Evolutionary conservation across 306 rosid genomes (phyloP).

Genomic region (Trifolium dubium): DNA sequence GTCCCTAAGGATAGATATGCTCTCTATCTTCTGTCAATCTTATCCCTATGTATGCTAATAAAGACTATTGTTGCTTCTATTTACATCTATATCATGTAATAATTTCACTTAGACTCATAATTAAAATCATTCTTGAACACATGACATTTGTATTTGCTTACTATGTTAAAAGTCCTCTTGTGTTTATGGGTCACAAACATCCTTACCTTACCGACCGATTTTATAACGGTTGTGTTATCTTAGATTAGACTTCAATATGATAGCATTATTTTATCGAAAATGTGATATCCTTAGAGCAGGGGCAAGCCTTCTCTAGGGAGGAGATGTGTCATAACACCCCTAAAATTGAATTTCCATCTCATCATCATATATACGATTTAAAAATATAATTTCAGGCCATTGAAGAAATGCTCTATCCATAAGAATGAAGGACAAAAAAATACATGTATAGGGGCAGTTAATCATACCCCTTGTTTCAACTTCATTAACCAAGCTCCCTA

Average conservation of each 20-base stretch:
- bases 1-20: conserved; percentile 30
- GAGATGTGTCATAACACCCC: not conserved
- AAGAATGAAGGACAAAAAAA: conserved; percentile 6
- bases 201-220: no score
- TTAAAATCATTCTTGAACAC: not conserved
- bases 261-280: no score
- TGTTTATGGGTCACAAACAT: no score
- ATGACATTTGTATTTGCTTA: not conserved
- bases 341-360: not conserved
- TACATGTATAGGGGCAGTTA: conserved; percentile 4
- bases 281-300: no score
- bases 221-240: no score
- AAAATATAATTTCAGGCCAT: conserved; percentile 20
- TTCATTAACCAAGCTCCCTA: conserved; percentile 25
- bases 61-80: not conserved
- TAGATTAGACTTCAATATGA: no score
- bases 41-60: not conserved
- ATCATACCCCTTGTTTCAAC: conserved; percentile 26
- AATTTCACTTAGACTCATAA: not conserved
- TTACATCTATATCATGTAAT: conserved; percentile 4
- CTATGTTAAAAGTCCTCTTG: no score
- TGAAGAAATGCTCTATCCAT: conserved; percentile 31
- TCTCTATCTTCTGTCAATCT: conserved; percentile 81
- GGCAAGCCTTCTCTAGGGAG: no score
- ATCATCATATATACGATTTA: not conserved